Base-by-base conservation (phyloP, 2,329 filamentous ascomycete species). In the Fusarium nelsonii region DNA sequence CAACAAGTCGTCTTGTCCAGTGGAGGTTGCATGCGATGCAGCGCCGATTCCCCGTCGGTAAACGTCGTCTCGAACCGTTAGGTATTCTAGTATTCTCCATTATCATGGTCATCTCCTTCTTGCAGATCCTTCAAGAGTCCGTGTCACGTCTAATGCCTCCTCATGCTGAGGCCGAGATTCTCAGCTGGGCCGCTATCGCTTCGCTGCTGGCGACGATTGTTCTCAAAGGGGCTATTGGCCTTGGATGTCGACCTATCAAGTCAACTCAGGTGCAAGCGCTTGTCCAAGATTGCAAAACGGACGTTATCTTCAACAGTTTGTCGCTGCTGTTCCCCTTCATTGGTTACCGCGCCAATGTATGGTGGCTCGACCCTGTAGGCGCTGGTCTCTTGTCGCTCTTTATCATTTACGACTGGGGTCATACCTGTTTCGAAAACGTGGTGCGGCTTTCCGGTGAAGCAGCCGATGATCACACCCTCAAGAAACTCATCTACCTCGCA, bases 291-390 rank as follows among this genome's bases (percentile, higher is more conserved):
- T 78, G 77, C 60, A 79, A 83, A 74, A 90, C 91, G 0, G 91
- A 97, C 73, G 91, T 97, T 11, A 88, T 96, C 20, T 97, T 97
- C 85, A 97, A 97, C 81, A 89, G 88, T 0, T 93, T 95, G 70
- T 93, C 91, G 44, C 93, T 97, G 72, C 85, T 95, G n/a, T 97
- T 97, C 74, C 93, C 93, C 0, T 84, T 96, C 1, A 75, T 91
- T 50, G 90, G 90, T 8, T 82, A 85, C 69, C 81, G 85, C 49
- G 81, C 85, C 6, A 75, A 86, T 26, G 73, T 90, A 15, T 92
- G 90, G 89, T 91, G 89, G 89, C 81, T 92, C 15, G 90, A 92
- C 74, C 81, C 83, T 8, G 80, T 85, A 0, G 90, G 89, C 56
- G 90, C 89, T 5, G 84, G 85, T 0, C 72, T 91, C 0, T 81